Percentiles rank a stretch among this genome's conserved stretches.
Evolutionary conservation across 1,284 basidiomycete genomes (phyloP).

Genomic region (Sporisorium reilianum): DNA sequence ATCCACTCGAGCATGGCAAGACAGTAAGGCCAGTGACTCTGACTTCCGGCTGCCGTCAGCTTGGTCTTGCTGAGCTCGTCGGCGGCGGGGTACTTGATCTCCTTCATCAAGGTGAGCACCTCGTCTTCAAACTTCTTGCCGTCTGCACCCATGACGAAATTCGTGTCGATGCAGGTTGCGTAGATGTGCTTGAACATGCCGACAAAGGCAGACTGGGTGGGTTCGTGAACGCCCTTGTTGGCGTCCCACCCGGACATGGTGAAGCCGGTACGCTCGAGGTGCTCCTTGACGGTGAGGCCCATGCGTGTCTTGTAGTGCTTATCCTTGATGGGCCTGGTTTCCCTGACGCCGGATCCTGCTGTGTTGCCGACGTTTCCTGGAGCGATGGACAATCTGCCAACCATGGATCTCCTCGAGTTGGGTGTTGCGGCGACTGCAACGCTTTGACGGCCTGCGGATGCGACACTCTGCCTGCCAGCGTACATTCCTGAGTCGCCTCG

Average conservation of each 20-base stretch:
- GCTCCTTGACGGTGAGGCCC: conserved; percentile 58
- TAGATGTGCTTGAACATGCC: conserved; percentile 68
- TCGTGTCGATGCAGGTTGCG: conserved; percentile 59
- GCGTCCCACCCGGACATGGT: conserved; percentile 58
- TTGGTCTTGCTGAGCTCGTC: conserved; percentile 68
- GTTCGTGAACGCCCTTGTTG: conserved; percentile 63
- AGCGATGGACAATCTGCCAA: conserved; percentile 53
- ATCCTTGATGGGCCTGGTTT: conserved; percentile 56
- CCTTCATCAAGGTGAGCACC: conserved; percentile 62
- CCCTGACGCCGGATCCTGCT: conserved; percentile 36
- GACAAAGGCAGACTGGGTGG: conserved; percentile 65
- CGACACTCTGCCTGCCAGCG: conserved; percentile 47
- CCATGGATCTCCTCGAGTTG: conserved; percentile 49
- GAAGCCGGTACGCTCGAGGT: conserved; percentile 63
- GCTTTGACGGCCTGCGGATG: conserved; percentile 50
- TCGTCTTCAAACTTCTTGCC: conserved; percentile 67
- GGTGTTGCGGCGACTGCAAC: conserved; percentile 54
- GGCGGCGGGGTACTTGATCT: conserved; percentile 65
- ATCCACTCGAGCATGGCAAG: conserved; percentile 69
- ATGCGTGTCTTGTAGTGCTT: conserved; percentile 58
- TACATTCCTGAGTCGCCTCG: conserved; percentile 41
- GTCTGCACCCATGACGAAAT: conserved; percentile 59
- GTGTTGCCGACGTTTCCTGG: conserved; percentile 46
- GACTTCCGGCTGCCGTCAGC: conserved; percentile 65
- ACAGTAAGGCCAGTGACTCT: conserved; percentile 67